Evolutionary conservation across 2,329 filamentous ascomycete species (phyloP), one percentile per base, ranked within the genome.

Genomic region (Achaetomium macrosporum): DNA sequence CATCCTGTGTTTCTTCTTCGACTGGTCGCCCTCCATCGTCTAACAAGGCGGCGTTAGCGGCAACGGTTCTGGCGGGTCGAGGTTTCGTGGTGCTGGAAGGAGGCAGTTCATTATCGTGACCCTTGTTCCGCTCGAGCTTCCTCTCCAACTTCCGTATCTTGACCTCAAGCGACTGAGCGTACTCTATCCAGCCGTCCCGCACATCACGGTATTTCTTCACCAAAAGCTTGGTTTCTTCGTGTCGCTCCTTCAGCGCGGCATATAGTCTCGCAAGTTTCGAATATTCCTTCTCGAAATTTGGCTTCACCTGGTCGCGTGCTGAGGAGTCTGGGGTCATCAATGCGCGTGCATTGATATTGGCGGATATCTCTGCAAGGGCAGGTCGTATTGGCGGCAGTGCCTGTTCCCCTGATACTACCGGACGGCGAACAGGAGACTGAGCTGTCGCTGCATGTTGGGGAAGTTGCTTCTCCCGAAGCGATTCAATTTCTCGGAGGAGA

Each of bases 61-160:
- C 3, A 25, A 12, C 35, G 35, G 16, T 12, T 5, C 11, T 25
- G 8, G 36, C n/a, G 2, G 49, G 43, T 29, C 10, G 35, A 37
- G 31, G 25, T 35, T 50, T 53, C 7, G 48, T 29, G 1, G 16
- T 25, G 40, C 25, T 51, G 6, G 45, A 15, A 20, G 36, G 35
- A 46, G 12, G 15, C 10, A 8, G 13, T 19, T 16, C 47, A 16
- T 48, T n/a, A n/a, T n/a, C 25, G 17, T 5, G 35, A 37, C 10
- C n/a, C 41, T 50, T 50, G n/a, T 43, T 29, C 10, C 48, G 47
- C n/a, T 44, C 33, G 2, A 53, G 48, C 50, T 70, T 69, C 31
- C 67, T 67, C 55, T 77, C 72, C 10, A 78, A 66, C 20, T 63
- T 65, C 42, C 68, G 67, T 11, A 81, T 67, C 54, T 69, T 76